Conservation (phyloP, 768 basidiomycete genomes). For the Ephemerocybe angulata region DNA sequence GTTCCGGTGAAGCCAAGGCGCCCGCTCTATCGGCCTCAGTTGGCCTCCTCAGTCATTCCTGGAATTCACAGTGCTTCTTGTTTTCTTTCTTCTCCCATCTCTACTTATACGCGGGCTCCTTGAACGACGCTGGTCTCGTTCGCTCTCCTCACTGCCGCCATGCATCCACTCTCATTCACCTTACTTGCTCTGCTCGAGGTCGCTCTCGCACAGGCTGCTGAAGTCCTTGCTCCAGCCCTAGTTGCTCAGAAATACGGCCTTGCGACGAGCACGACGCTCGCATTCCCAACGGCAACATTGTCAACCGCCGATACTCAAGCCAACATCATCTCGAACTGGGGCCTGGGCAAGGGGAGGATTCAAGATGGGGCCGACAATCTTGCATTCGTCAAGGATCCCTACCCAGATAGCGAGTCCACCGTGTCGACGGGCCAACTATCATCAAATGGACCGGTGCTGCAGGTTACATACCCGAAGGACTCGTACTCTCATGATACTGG, state of each 20-base stretch:
- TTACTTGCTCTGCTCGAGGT: conserved; percentile 10
- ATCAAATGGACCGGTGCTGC: conserved; percentile 44
- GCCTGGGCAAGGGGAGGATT: conserved; percentile 55
- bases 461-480: conserved; percentile 60
- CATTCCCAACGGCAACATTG: conserved; percentile 63
- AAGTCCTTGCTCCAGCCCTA: conserved; percentile 28
- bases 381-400: conserved; percentile 65
- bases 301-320: conserved; percentile 45
- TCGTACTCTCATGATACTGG: conserved; percentile 58
- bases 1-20: too few relatives aligned
- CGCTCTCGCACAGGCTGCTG: conserved; percentile 21
- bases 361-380: conserved; percentile 55
- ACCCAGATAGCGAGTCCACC: conserved; percentile 44
- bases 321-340: conserved; percentile 56
- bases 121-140: conserved; percentile 8
- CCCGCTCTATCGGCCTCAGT: too few relatives aligned
- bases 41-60: not conserved
- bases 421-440: conserved; percentile 11
- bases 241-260: conserved; percentile 53
- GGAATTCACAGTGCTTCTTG: not conserved
- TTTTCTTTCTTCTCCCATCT: not conserved
- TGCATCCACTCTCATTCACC: conserved; percentile 7
- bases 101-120: not conserved
- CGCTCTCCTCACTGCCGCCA: not conserved
- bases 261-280: conserved; percentile 56